Conservation (phyloP, 1,284 basidiomycete species). For the Papiliotrema nemorosa region DNA sequence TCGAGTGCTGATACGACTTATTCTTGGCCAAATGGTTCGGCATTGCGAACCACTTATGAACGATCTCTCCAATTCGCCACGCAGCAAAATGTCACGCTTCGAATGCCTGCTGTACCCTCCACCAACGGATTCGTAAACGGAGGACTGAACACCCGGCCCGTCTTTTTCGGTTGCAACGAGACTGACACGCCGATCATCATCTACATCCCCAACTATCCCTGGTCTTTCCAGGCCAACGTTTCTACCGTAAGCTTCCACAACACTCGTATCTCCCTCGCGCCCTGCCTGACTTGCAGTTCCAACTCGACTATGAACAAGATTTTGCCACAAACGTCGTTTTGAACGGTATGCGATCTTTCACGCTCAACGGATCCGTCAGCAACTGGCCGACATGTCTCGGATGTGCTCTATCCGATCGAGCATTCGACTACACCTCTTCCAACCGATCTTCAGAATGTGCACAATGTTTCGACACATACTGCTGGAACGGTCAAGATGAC, state of each 20-base stretch:
- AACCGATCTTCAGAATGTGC: slow-evolving; percentile 41
- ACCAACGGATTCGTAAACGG: slow-evolving; percentile 53
- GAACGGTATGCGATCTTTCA: slow-evolving; percentile 36
- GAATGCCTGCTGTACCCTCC: slow-evolving; percentile 51
- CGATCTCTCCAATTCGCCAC: slow-evolving; percentile 25
- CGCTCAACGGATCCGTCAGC: slow-evolving; percentile 42
- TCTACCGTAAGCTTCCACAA: slow-evolving; percentile 34
- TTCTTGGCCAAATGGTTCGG: slow-evolving; percentile 55
- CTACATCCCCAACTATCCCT: slow-evolving; percentile 54
- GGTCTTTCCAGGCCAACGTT: slow-evolving; percentile 45
- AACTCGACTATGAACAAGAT: slow-evolving; percentile 48
- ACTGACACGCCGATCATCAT: slow-evolving; percentile 49
- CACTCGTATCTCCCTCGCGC: neutral
- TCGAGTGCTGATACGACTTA: slow-evolving; percentile 53
- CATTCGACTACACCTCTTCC: slow-evolving; percentile 31
- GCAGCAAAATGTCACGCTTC: slow-evolving; percentile 30
- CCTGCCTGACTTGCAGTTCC: slow-evolving; percentile 13
- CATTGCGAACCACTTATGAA: slow-evolving; percentile 44
- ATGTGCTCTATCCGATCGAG: slow-evolving; percentile 51
- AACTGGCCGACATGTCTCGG: slow-evolving; percentile 49
- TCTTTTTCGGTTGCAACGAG: slow-evolving; percentile 47
- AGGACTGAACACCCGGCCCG: slow-evolving; percentile 55
- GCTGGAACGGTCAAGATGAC: slow-evolving; percentile 43
- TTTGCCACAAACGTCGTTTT: slow-evolving; percentile 36
- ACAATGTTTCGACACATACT: slow-evolving; percentile 46